A percentile compares a stretch with the other conserved stretches of the same genome.
phyloP scores from a whole-genome alignment of 306 rosid genomes.

The Fragaria nilgerrensis region DNA sequence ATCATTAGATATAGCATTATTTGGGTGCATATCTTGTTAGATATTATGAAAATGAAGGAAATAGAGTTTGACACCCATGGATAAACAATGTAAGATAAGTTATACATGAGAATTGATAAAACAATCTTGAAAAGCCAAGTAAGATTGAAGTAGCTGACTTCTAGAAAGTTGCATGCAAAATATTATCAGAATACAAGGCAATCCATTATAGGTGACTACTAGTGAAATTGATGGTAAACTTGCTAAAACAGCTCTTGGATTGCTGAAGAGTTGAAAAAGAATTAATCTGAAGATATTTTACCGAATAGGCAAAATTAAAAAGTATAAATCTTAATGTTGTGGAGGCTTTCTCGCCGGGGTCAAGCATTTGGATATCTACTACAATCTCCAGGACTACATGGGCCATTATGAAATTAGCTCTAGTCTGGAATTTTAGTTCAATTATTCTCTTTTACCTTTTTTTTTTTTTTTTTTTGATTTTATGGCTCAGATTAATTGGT shows the following conservation, averaged over 20 bases:
- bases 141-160: not conserved
- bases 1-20: not conserved
- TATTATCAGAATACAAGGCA: not conserved
- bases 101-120: not conserved
- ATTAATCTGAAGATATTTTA: not conserved
- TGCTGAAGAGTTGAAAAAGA: not conserved
- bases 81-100: not conserved
- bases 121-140: not conserved
- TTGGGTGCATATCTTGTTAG: no score
- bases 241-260: not conserved
- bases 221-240: not conserved
- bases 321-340: not conserved
- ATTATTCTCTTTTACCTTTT: not conserved
- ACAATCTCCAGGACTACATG: not conserved
- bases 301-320: not conserved
- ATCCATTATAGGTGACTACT: not conserved
- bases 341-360: not conserved
- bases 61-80: not conserved
- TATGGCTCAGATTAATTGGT: not conserved
- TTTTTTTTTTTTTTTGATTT: not conserved
- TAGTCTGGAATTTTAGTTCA: not conserved
- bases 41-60: not conserved
- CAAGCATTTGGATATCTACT: not conserved
- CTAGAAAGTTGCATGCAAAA: not conserved
- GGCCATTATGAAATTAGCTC: not conserved